Evolutionary conservation across 1,284 basidiomycete genomes (phyloP).

Genomic region (Coniophora puteana): DNA sequence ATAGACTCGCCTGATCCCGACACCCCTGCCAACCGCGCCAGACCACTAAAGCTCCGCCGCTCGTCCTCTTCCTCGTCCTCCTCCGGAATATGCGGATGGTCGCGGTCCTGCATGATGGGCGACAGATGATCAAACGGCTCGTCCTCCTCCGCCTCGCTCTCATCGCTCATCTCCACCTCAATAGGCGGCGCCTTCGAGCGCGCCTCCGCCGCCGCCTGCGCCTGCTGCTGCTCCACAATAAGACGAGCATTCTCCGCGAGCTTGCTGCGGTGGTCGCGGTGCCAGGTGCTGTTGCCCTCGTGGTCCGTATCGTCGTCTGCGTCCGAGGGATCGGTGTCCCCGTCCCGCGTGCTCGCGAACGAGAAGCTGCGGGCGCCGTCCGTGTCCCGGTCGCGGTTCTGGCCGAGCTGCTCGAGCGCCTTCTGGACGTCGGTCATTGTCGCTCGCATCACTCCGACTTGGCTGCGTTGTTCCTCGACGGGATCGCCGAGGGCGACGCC

Average conservation of each 20-base stretch:
- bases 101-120: conserved; percentile 30
- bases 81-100: conserved; percentile 60
- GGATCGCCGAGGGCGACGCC: conserved; percentile 23
- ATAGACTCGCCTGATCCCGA: conserved; percentile 9
- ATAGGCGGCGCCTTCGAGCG: conserved; percentile 58
- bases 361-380: conserved; percentile 69
- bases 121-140: conserved; percentile 36
- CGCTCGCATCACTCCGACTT: conserved; percentile 69
- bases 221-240: conserved; percentile 60
- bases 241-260: conserved; percentile 72
- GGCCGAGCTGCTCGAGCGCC: conserved; percentile 77
- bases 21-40: conserved; percentile 3
- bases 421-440: conserved; percentile 87
- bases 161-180: conserved; percentile 74
- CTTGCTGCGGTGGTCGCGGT: conserved; percentile 61
- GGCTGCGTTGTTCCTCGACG: conserved; percentile 7
- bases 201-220: conserved; percentile 43
- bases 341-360: conserved; percentile 62
- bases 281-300: conserved; percentile 47
- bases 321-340: conserved; percentile 50
- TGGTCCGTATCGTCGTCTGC: conserved; percentile 51
- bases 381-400: conserved; percentile 36
- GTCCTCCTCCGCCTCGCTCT: conserved; percentile 67
- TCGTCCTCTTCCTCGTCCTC: conserved; percentile 52
- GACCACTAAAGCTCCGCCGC: conserved; percentile 22